A percentile compares a stretch with the other conserved stretches of the same genome.
phyloP scores from a whole-genome alignment of 495 filamentous ascomycete species.

The Polyplosphaeria fusca region DNA sequence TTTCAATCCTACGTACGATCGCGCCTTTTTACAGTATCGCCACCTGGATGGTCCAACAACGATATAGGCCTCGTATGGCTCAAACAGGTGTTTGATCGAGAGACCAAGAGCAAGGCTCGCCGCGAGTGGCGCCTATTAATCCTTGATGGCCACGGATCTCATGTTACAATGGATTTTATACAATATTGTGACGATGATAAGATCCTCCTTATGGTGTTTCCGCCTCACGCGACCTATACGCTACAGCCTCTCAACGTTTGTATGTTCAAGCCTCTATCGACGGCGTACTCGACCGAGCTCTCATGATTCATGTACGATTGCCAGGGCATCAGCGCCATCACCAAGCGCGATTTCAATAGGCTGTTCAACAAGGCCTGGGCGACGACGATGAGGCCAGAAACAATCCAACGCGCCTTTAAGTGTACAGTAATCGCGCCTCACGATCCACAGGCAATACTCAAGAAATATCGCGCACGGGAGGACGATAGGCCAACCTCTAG shows the following conservation, averaged over 20 bases:
- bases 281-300: slow-evolving; percentile 7
- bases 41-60: too few relatives aligned
- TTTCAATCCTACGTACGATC: too few relatives aligned
- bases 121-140: slow-evolving; percentile 19
- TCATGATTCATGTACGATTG: slow-evolving; percentile 1
- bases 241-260: too few relatives aligned
- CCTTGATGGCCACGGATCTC: slow-evolving; percentile 25
- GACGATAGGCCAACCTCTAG: not conserved
- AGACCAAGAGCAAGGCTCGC: slow-evolving; percentile 17
- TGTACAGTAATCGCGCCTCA: not conserved
- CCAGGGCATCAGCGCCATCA: slow-evolving; percentile 3
- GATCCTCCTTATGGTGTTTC: slow-evolving; percentile 31
- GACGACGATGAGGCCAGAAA: not conserved
- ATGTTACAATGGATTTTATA: slow-evolving; percentile 30
- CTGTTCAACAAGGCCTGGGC: slow-evolving; percentile 9
- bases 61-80: too few relatives aligned
- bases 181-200: too few relatives aligned
- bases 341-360: slow-evolving; percentile 10
- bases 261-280: slow-evolving; percentile 13
- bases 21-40: too few relatives aligned
- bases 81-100: too few relatives aligned
- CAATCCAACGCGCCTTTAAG: not conserved
- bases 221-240: slow-evolving; percentile 30
- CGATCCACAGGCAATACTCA: not conserved
- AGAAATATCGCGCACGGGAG: not conserved